Percentiles rank a stretch among this genome's conserved stretches.
phyloP scores from a whole-genome alignment of 2,329 filamentous ascomycete genomes.

The Calonectria hawksworthii region DNA sequence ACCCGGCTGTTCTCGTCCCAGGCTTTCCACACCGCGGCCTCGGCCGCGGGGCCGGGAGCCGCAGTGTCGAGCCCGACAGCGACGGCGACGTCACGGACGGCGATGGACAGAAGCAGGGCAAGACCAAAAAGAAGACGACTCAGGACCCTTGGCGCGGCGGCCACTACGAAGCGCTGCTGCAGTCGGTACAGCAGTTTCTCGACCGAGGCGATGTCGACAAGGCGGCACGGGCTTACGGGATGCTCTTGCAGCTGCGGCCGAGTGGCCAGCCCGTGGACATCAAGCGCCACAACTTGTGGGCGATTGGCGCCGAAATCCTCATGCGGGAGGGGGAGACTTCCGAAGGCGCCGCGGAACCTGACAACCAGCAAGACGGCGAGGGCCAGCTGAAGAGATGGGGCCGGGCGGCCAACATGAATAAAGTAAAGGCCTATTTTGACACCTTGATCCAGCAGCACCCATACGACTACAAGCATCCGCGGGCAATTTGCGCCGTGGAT shows the following conservation, averaged over 20 bases:
- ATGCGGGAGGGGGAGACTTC: slow-evolving; percentile 70
- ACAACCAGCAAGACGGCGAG: background rate
- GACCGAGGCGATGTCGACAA: slow-evolving; percentile 77
- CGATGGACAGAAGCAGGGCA: slow-evolving; percentile 53
- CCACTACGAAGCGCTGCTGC: slow-evolving; percentile 77
- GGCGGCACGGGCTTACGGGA: slow-evolving; percentile 80
- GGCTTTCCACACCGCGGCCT: slow-evolving; percentile 67
- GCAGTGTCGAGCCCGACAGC: slow-evolving; percentile 34
- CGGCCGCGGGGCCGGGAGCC: slow-evolving; percentile 7
- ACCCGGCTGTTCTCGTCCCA: slow-evolving; percentile 54
- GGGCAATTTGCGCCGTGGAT: slow-evolving; percentile 74
- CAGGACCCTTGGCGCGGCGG: slow-evolving; percentile 39
- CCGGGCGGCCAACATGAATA: slow-evolving; percentile 59
- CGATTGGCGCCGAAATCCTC: slow-evolving; percentile 86
- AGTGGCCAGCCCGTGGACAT: slow-evolving; percentile 71
- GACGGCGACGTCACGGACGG: slow-evolving; percentile 73
- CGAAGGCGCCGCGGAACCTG: background rate
- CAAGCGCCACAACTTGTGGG: slow-evolving; percentile 80
- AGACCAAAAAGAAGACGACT: slow-evolving; percentile 31
- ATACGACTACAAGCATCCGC: slow-evolving; percentile 72
- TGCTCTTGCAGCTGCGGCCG: slow-evolving; percentile 73
- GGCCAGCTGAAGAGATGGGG: slow-evolving; percentile 54
- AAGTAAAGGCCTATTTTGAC: slow-evolving; percentile 77
- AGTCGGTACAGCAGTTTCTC: slow-evolving; percentile 80
- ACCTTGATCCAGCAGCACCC: slow-evolving; percentile 83